A percentile compares a stretch with the other conserved stretches of the same genome.
Evolutionary conservation across 2,329 filamentous ascomycete genomes (phyloP).

Genomic region (Sphaceloma murrayae): DNA sequence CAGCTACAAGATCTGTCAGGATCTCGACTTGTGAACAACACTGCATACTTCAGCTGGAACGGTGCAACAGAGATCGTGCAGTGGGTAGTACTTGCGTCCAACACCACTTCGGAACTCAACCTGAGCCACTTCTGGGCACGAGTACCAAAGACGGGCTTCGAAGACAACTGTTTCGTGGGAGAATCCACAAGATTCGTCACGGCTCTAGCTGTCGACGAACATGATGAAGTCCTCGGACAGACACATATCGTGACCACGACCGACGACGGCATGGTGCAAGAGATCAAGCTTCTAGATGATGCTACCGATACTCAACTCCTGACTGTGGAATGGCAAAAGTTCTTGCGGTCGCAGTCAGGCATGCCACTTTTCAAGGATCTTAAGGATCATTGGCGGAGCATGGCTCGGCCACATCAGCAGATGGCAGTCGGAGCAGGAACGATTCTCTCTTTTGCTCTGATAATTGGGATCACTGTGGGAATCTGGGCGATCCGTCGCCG

Average conservation of each 20-base stretch:
- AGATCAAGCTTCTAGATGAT: background rate
- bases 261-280: background rate
- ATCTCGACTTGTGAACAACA: background rate
- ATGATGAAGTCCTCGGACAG: background rate
- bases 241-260: constrained; percentile 1
- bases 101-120: constrained; percentile 6
- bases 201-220: background rate
- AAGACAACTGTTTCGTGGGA: constrained; percentile 5
- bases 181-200: background rate
- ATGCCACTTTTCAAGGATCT: background rate
- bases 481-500: background rate
- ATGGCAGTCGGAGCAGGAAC: background rate
- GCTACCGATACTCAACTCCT: background rate
- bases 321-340: background rate
- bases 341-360: background rate
- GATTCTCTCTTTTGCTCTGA: background rate
- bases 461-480: background rate
- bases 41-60: constrained; percentile 20
- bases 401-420: background rate
- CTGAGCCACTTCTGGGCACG: constrained; percentile 4
- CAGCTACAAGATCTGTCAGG: background rate
- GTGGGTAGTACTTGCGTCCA: constrained; percentile 19
- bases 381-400: constrained; percentile 4
- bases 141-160: constrained; percentile 1
- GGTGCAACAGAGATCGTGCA: constrained; percentile 18